Conservation (phyloP, 140 eudicot genomes). For the Anethum foeniculum region DNA sequence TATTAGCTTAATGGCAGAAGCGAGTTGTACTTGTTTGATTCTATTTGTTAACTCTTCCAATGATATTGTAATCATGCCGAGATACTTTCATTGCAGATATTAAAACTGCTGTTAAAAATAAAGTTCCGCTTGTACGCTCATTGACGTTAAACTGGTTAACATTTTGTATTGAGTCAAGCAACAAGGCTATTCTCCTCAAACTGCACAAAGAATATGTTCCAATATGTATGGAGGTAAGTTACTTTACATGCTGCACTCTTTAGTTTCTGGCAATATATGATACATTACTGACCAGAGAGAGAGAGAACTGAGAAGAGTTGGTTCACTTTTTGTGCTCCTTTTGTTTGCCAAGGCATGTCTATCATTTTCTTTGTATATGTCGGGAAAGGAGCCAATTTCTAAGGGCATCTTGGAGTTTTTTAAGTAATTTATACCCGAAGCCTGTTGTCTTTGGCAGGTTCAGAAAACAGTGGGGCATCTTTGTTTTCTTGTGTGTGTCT, state of each 20-base stretch:
- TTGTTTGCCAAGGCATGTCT: not conserved
- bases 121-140: conserved; percentile 97
- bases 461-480: not conserved
- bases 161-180: conserved; percentile 87
- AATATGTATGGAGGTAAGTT: conserved; percentile 96
- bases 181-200: conserved; percentile 75
- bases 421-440: not conserved
- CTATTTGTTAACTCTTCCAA: not conserved
- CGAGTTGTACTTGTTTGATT: not conserved
- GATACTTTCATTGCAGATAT: conserved; percentile 54
- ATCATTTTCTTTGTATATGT: not conserved
- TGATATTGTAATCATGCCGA: conserved; percentile 14
- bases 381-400: not conserved
- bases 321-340: not conserved
- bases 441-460: not conserved
- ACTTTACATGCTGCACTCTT: conserved; percentile 5
- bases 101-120: conserved; percentile 82
- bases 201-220: conserved; percentile 97
- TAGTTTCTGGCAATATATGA: not conserved
- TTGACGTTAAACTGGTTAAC: conserved; percentile 88
- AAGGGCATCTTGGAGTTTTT: not conserved
- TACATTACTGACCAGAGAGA: not conserved
- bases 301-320: not conserved
- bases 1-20: not conserved
- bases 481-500: not conserved